Percentiles rank a stretch among this genome's conserved stretches.
phyloP scores from a whole-genome alignment of 2,329 filamentous ascomycete genomes.

The Epichloe brachyelytri region DNA sequence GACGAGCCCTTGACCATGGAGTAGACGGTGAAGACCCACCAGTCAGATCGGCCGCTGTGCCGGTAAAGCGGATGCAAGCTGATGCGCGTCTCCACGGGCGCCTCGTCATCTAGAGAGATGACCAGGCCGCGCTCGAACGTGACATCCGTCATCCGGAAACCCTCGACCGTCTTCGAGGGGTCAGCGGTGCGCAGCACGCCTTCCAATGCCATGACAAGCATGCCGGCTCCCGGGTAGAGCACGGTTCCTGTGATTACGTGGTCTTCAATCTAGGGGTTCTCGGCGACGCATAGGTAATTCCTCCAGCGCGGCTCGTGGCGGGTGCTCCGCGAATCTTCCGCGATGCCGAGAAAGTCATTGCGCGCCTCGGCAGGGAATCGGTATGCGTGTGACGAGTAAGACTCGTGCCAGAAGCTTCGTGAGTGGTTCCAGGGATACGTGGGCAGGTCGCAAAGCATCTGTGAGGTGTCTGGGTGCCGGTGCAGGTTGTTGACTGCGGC shows the following conservation, averaged over 20 bases:
- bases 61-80: not conserved
- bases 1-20: not conserved
- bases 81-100: not conserved
- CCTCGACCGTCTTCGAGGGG: not conserved
- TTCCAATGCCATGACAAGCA: slow-evolving; percentile 20
- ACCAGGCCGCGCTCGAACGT: not conserved
- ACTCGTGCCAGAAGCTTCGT: slow-evolving; percentile 15
- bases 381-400: slow-evolving; percentile 12
- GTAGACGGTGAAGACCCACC: not conserved
- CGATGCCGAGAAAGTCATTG: slow-evolving; percentile 14
- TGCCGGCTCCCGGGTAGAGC: slow-evolving; percentile 24
- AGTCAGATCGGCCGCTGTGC: not conserved
- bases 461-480: too few species aligned
- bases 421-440: slow-evolving; percentile 19
- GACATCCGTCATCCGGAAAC: slow-evolving; percentile 7
- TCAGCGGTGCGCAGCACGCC: slow-evolving; percentile 4
- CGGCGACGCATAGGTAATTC: slow-evolving; percentile 17
- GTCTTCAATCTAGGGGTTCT: slow-evolving; percentile 21
- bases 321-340: slow-evolving; percentile 9
- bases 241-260: slow-evolving; percentile 17
- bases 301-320: slow-evolving; percentile 18
- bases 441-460: slow-evolving; percentile 9
- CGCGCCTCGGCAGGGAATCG: slow-evolving; percentile 9
- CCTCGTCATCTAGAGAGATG: not conserved
- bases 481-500: too few species aligned